Percentiles rank a stretch among this genome's conserved stretches.
These are phyloP conservation scores for Apiospora arundinis DNA, from an alignment of 2,329 filamentous ascomycete genomes.

Conservation along the genomic window DNA sequence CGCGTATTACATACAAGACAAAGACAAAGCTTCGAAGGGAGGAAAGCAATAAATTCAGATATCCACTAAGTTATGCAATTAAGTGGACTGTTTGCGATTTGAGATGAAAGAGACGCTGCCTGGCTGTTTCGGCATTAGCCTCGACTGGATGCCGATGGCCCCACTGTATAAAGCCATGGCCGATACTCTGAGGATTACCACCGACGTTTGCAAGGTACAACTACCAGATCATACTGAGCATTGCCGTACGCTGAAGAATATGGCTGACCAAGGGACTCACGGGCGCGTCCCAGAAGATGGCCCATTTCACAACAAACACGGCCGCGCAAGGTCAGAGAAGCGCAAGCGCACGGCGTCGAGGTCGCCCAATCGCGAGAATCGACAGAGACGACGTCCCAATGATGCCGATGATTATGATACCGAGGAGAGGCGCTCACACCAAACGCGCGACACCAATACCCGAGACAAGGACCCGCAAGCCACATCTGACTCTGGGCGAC, in stretches of 20 bases:
- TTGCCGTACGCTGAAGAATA: not conserved
- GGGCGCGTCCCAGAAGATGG: not conserved
- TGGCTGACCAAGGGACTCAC: not conserved
- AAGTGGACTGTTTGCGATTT: not conserved
- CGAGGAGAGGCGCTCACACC: not conserved
- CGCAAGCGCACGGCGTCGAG: slow-evolving; percentile 4
- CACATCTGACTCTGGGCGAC: not conserved
- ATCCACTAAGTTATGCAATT: not conserved
- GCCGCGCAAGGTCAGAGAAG: not conserved
- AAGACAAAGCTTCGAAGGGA: no score
- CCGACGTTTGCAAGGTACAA: not conserved
- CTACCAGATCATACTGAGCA: not conserved
- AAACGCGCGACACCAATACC: not conserved
- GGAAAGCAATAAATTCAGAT: no score
- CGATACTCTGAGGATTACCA: not conserved
- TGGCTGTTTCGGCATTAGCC: not conserved
- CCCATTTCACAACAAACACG: not conserved
- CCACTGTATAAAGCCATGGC: slow-evolving; percentile 1
- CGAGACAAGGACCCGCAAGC: not conserved
- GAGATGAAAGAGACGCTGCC: not conserved
- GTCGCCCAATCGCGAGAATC: slow-evolving; percentile 7
- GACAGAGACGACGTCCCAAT: not conserved
- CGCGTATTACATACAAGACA: no score
- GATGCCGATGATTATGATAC: not conserved
- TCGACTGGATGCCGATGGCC: not conserved